phyloP scores from a whole-genome alignment of 2,329 filamentous ascomycete species.

The Penicillium rolfsii region DNA sequence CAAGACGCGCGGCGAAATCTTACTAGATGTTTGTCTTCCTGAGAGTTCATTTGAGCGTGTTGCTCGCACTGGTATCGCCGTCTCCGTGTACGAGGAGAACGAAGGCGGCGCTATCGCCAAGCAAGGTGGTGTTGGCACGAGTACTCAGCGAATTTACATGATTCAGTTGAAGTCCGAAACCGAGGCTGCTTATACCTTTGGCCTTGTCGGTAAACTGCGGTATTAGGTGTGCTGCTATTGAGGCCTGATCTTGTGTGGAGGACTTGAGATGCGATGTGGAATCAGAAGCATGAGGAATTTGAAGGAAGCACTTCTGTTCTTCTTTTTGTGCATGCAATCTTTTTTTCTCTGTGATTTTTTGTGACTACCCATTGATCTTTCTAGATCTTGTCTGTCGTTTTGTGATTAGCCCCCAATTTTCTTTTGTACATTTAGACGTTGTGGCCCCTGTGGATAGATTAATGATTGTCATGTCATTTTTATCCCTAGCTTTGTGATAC shows the following conservation, averaged over 20 bases:
- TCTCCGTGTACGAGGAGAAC: slow-evolving; percentile 83
- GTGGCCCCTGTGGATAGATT: not conserved
- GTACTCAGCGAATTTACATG: slow-evolving; percentile 65
- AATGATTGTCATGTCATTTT: not conserved
- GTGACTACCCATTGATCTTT: slow-evolving; percentile 5
- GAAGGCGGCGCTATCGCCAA: slow-evolving; percentile 62
- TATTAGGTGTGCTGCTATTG: slow-evolving; percentile 42
- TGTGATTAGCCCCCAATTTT: slow-evolving; percentile 13
- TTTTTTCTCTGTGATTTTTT: slow-evolving; percentile 8
- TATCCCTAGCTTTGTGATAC: not conserved
- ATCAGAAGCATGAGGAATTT: not conserved
- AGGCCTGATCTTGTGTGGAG: slow-evolving; percentile 4
- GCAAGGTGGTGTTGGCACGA: slow-evolving; percentile 62
- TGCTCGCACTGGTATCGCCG: slow-evolving; percentile 81
- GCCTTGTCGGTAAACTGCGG: slow-evolving; percentile 56
- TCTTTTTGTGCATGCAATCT: not conserved
- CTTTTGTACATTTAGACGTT: slow-evolving; percentile 28
- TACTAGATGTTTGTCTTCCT: slow-evolving; percentile 82
- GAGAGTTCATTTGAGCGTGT: slow-evolving; percentile 84
- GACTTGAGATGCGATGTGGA: not conserved
- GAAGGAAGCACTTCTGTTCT: slow-evolving; percentile 10
- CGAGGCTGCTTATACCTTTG: slow-evolving; percentile 59
- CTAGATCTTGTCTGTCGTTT: slow-evolving; percentile 20
- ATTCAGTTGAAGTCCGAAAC: slow-evolving; percentile 61
- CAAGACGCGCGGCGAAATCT: slow-evolving; percentile 66